Evolutionary conservation across 257 asterid species (phyloP).

Genomic region (Penstemon davidsonii): DNA sequence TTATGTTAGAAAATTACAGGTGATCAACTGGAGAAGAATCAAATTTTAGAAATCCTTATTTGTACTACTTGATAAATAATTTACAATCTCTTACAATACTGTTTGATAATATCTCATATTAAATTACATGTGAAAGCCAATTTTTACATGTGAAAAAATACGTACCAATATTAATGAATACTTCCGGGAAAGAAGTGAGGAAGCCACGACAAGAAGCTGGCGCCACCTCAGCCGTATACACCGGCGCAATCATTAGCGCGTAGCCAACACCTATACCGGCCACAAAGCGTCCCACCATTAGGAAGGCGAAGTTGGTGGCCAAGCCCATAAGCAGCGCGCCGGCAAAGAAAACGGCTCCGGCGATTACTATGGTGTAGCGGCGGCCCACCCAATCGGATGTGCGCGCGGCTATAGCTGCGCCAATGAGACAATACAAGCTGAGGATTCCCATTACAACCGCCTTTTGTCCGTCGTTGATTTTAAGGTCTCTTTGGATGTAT

Average conservation of each 20-base stretch:
- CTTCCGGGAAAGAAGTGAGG: slow-evolving; percentile 76
- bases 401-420: slow-evolving; percentile 73
- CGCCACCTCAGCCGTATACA: slow-evolving; percentile 76
- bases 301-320: slow-evolving; percentile 61
- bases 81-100: too few species aligned
- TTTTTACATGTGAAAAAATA: too few species aligned
- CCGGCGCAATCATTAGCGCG: slow-evolving; percentile 82
- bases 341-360: slow-evolving; percentile 59
- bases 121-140: too few species aligned
- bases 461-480: slow-evolving; percentile 37
- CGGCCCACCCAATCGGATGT: slow-evolving; percentile 82
- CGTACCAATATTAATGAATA: slow-evolving; percentile 67
- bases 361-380: slow-evolving; percentile 62
- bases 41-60: too few species aligned
- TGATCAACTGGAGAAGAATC: too few species aligned
- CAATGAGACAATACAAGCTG: slow-evolving; percentile 56
- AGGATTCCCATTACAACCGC: slow-evolving; percentile 60
- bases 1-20: too few species aligned
- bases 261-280: slow-evolving; percentile 79
- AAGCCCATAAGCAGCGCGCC: slow-evolving; percentile 82
- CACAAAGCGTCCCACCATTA: slow-evolving; percentile 75
- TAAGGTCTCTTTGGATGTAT: slow-evolving; percentile 44
- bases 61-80: too few species aligned
- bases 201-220: slow-evolving; percentile 82
- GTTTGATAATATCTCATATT: too few species aligned